Evolutionary conservation across 176 grass and related monocot genomes (phyloP), one percentile per base, ranked within the genome.

Genomic region (Ampelocalamus luodianensis): DNA sequence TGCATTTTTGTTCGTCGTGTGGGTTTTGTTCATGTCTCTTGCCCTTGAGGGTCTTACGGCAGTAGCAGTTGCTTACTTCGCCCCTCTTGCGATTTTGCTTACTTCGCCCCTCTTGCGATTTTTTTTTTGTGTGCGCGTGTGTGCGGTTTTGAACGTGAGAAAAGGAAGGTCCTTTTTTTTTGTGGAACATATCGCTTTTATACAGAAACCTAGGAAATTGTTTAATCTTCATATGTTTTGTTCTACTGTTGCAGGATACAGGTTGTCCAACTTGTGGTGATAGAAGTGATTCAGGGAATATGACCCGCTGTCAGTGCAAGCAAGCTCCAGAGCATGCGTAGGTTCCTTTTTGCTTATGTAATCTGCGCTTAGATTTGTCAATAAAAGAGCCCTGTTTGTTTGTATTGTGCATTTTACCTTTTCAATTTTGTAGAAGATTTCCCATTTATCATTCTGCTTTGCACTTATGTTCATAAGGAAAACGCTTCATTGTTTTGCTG

Each of bases 201-300:
- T 29, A 71, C 22, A 37, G 34, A 10, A 14, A 55, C 22, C 34
- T 24, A 69, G 13, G 29, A 71, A 8, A 29, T 37, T 20, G 10
- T 71, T 36, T 49, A 62, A 24, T 20, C 42, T 37, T 46, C 1
- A 34, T 66, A 72, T 40, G 9, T 18, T 71, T 86, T 72, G n/a
- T 65, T 74, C 60, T 51, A 36, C 59, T 85, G 9, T 82, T 67
- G 84, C 89, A 93, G 92, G 87, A 26, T 37, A 86, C 72, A 78
- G 14, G 54, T 70, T 85, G 59, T 49, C 29, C 46, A 79, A 48
- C 63, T 56, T 65, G 23, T 58, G 66, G 61, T 74, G 18, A 64
- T n/a, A 77, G 20, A 63, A 61, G 68, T 14, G 73, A 16, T 79
- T 46, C 72, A 69, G 69, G 81, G 70, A 48, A 68, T 44, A 20